Conservation (phyloP, 2,329 filamentous ascomycete genomes). For the Pseudocercospora pini-densiflorae region DNA sequence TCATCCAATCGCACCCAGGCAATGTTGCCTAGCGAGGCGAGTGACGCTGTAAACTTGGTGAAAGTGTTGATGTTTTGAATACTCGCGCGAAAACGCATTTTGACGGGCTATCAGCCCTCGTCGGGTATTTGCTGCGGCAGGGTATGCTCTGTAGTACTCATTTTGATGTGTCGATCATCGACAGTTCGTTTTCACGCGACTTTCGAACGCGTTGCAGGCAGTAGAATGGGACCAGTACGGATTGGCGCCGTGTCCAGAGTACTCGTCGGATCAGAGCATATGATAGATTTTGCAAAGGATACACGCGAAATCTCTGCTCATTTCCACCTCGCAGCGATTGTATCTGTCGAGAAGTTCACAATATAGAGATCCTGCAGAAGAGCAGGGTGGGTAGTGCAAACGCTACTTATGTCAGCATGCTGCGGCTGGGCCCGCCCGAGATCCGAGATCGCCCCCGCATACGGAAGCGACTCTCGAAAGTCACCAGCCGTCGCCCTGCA, state of each 20-base stretch:
- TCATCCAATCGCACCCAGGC: constrained; percentile 90
- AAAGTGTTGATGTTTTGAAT: constrained; percentile 44
- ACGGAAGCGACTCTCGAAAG: neutral
- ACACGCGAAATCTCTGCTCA: neutral
- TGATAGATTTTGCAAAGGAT: neutral
- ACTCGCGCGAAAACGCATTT: constrained; percentile 44
- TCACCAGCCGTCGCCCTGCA: neutral
- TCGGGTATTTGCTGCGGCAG: neutral
- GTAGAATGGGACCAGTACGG: neutral
- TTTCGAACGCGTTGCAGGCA: neutral
- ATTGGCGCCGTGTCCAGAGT: neutral
- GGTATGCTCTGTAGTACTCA: neutral
- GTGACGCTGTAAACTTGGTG: constrained; percentile 63
- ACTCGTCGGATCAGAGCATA: neutral
- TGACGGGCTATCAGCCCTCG: constrained; percentile 32
- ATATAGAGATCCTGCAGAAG: neutral
- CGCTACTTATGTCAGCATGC: neutral
- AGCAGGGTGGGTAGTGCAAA: neutral
- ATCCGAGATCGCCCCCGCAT: neutral
- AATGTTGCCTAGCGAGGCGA: constrained; percentile 74
- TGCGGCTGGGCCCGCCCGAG: neutral
- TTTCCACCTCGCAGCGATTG: neutral
- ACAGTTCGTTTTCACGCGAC: neutral
- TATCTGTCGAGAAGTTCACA: neutral
- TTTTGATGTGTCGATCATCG: neutral